Percentiles rank a stretch among this genome's conserved stretches.
Evolutionary conservation across 1,284 basidiomycete species (phyloP).

Genomic region (Leccinum huronense): DNA sequence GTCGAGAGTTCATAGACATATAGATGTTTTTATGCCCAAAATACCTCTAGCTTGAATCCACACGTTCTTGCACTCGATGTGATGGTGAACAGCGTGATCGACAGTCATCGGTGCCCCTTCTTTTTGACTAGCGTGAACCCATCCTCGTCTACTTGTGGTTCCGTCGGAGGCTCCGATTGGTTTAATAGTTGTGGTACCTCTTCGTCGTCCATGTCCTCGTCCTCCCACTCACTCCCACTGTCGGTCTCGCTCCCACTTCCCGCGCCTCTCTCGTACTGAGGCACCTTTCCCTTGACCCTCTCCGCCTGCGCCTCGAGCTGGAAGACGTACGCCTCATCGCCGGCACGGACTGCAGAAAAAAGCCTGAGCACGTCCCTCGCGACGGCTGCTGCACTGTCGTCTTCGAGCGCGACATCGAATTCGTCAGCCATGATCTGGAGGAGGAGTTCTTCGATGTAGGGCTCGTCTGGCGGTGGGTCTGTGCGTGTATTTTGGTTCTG

Average conservation of each 20-base stretch:
- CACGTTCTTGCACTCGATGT: not conserved
- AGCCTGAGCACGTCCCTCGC: conserved; percentile 68
- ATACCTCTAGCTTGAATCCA: conserved; percentile 28
- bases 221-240: conserved; percentile 40
- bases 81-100: not conserved
- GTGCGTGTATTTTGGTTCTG: not conserved
- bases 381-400: conserved; percentile 71
- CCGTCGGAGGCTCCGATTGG: conserved; percentile 31
- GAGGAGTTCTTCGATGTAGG: conserved; percentile 76
- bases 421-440: conserved; percentile 82
- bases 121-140: conserved; percentile 81
- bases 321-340: conserved; percentile 46
- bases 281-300: conserved; percentile 56
- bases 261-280: conserved; percentile 46
- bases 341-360: conserved; percentile 52
- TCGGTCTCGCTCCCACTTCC: conserved; percentile 43
- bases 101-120: conserved; percentile 42
- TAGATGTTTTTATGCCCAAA: conserved; percentile 23
- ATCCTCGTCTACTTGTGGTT: conserved; percentile 81
- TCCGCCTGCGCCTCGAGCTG: conserved; percentile 65
- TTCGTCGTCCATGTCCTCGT: conserved; percentile 5
- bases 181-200: conserved; percentile 23
- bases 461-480: conserved; percentile 56
- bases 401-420: conserved; percentile 79
- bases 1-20: conserved; percentile 45